Evolutionary conservation across 2,329 filamentous ascomycete species (phyloP).

Genomic region (Lecanicillium sp.): DNA sequence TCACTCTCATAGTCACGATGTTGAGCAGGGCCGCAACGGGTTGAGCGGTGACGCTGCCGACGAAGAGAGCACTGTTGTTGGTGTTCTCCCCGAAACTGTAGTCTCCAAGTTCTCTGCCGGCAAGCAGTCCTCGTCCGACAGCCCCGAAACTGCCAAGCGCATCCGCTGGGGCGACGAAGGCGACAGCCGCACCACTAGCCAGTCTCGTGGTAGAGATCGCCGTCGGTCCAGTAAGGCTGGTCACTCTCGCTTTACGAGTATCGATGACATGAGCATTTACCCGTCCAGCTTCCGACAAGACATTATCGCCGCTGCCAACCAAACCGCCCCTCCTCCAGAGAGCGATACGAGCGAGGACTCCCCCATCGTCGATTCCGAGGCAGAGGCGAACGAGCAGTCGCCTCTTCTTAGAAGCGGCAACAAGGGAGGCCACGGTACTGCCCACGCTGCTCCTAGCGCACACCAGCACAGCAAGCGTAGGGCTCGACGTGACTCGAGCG

Average conservation of each 20-base stretch:
- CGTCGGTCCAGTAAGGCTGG: slow-evolving; percentile 40
- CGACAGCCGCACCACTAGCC: slow-evolving; percentile 16
- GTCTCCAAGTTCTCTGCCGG: slow-evolving; percentile 37
- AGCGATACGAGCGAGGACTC: slow-evolving; percentile 43
- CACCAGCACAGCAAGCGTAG: slow-evolving; percentile 19
- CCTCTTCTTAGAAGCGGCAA: slow-evolving; percentile 33
- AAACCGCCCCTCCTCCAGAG: slow-evolving; percentile 37
- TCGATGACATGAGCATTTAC: slow-evolving; percentile 74
- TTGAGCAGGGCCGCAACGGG: slow-evolving; percentile 42
- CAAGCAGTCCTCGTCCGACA: slow-evolving; percentile 18
- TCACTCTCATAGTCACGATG: slow-evolving; percentile 26
- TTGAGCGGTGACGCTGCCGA: slow-evolving; percentile 38
- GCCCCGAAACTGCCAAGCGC: slow-evolving; percentile 27
- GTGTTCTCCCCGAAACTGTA: slow-evolving; percentile 55
- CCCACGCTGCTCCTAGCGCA: slow-evolving; percentile 15
- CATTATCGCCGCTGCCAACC: slow-evolving; percentile 75
- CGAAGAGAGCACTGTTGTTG: slow-evolving; percentile 48
- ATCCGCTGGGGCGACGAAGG: slow-evolving; percentile 29
- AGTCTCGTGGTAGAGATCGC: slow-evolving; percentile 31
- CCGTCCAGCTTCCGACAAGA: slow-evolving; percentile 86
- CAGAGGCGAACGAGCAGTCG: slow-evolving; percentile 34
- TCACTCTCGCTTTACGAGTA: slow-evolving; percentile 52
- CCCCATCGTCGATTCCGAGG: slow-evolving; percentile 32
- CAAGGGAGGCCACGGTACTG: slow-evolving; percentile 19
- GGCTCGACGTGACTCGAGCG: slow-evolving; percentile 37